Percentiles rank a stretch among this genome's conserved stretches.
These are phyloP conservation scores for Sordaria brevicollis DNA, from an alignment of 495 filamentous ascomycete genomes.

Conservation along the genomic window DNA sequence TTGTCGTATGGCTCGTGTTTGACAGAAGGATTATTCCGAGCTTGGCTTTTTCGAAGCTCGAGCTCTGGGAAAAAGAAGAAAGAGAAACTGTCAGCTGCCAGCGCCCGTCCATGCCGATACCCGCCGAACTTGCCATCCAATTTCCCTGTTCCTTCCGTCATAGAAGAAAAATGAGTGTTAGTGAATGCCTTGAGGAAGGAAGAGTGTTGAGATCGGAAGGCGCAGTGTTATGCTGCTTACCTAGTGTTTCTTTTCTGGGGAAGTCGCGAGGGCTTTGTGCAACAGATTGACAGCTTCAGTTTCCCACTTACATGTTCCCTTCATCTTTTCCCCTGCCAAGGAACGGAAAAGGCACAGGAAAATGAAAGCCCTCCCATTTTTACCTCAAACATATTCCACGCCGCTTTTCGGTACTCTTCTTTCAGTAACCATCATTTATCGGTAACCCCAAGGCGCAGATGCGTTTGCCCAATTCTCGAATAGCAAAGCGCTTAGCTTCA, in stretches of 20 bases:
- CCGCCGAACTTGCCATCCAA: not conserved
- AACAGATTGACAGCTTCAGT: not conserved
- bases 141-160: not conserved
- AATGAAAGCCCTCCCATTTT: not conserved
- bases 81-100: not conserved
- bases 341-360: not conserved
- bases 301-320: not conserved
- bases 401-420: not conserved
- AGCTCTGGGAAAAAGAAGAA: not conserved
- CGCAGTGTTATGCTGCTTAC: not conserved
- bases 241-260: not conserved
- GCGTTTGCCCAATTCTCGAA: no score
- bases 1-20: no score
- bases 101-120: not conserved
- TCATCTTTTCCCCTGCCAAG: not conserved
- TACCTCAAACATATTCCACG: not conserved
- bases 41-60: not conserved
- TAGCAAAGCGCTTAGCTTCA: not conserved
- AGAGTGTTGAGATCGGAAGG: not conserved
- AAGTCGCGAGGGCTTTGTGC: not conserved
- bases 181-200: not conserved
- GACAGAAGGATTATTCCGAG: not conserved
- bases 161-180: not conserved
- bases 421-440: not conserved
- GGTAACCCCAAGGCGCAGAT: not conserved